Percentiles rank a stretch among this genome's conserved stretches.
phyloP scores from a whole-genome alignment of 257 asterid genomes.

The Asclepias syriaca region DNA sequence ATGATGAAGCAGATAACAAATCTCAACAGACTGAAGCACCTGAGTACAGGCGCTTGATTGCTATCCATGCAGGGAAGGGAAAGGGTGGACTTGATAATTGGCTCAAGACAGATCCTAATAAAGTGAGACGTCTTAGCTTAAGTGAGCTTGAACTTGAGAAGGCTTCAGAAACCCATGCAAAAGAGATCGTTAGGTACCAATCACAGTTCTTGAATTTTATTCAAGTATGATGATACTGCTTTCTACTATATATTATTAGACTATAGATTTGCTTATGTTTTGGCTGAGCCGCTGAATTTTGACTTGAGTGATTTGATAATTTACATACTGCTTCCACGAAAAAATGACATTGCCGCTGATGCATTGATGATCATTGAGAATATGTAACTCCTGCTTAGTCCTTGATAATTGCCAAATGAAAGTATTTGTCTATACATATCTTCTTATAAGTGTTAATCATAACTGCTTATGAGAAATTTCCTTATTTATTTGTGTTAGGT shows the following conservation, averaged over 20 bases:
- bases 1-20: conserved; percentile 37
- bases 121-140: conserved; percentile 76
- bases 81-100: conserved; percentile 58
- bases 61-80: conserved; percentile 76
- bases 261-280: background rate
- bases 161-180: conserved; percentile 39
- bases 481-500: conserved; percentile 37
- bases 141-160: conserved; percentile 63
- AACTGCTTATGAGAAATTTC: conserved; percentile 2
- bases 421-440: background rate
- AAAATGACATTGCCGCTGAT: background rate
- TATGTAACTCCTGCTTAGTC: too few relatives aligned
- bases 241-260: background rate
- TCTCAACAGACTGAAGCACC: conserved; percentile 43
- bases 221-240: background rate
- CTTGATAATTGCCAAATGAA: too few relatives aligned
- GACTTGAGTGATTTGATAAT: background rate
- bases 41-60: conserved; percentile 60
- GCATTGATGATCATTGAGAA: background rate
- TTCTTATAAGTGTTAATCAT: background rate
- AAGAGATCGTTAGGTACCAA: conserved; percentile 56
- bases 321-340: background rate
- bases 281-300: background rate
- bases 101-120: conserved; percentile 44
- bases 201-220: background rate